Evolutionary conservation across 177 flowering plant species (phyloP).

Genomic region (Vitis hybrid): DNA sequence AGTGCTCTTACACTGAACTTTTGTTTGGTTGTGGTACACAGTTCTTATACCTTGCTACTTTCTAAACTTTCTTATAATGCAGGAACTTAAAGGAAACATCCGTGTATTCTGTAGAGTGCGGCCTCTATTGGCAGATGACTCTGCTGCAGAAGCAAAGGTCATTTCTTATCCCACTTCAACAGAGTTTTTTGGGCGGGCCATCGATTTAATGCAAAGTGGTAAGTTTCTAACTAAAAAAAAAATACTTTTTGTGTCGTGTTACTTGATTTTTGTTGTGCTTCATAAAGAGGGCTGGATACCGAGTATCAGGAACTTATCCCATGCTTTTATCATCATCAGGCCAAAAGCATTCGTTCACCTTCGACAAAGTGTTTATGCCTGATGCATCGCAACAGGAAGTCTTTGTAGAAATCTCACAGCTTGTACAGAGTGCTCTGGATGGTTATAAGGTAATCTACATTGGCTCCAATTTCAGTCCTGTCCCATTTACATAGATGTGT

Average conservation of each 20-base stretch:
- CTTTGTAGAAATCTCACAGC: conserved; percentile 95
- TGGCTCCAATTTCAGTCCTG: neutral
- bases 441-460: conserved; percentile 67
- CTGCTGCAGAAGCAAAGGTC: conserved; percentile 44
- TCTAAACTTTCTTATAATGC: conserved; percentile 19
- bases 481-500: no score
- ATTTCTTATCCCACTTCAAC: conserved; percentile 70
- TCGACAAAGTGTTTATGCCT: conserved; percentile 82
- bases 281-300: neutral
- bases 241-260: neutral
- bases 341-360: conserved; percentile 82
- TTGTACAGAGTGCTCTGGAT: conserved; percentile 85
- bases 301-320: neutral
- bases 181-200: conserved; percentile 76
- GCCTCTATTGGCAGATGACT: conserved; percentile 83
- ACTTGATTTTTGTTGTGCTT: neutral
- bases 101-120: conserved; percentile 97
- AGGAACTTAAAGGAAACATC: conserved; percentile 97
- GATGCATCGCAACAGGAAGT: conserved; percentile 84
- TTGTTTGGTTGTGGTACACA: neutral
- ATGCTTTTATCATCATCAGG: conserved; percentile 40
- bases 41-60: neutral
- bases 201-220: conserved; percentile 87
- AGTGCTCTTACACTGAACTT: conserved; percentile 6
- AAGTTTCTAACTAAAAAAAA: neutral